Conservation (phyloP, 2,329 filamentous ascomycete genomes). For the Tolypocladium tundrense region DNA sequence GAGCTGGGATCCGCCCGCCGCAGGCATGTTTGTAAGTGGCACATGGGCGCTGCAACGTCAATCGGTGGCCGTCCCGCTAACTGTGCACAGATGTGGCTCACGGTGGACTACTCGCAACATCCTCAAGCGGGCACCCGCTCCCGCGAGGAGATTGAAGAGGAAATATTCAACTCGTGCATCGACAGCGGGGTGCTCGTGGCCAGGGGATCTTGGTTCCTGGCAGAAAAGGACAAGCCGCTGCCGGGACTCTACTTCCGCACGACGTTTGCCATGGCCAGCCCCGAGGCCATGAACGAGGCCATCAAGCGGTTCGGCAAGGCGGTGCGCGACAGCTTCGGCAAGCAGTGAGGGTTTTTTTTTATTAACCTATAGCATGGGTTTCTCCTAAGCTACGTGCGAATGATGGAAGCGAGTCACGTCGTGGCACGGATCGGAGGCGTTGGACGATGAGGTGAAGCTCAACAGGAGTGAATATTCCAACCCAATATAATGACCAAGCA, state of each 20-base stretch:
- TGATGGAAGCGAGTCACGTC: not conserved
- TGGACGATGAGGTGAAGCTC: not conserved
- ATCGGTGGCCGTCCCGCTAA: not conserved
- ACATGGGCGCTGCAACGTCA: not conserved
- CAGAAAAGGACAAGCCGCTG: slow-evolving; percentile 51
- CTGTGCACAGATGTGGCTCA: slow-evolving; percentile 55
- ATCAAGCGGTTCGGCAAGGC: slow-evolving; percentile 68
- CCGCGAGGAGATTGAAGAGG: slow-evolving; percentile 65
- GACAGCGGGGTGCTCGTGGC: slow-evolving; percentile 70
- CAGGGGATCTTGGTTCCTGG: slow-evolving; percentile 83
- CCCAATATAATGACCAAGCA: not conserved
- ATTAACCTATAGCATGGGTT: too few species aligned
- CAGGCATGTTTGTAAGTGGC: slow-evolving; percentile 82
- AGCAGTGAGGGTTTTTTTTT: slow-evolving; percentile 11
- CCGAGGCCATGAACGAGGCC: slow-evolving; percentile 59
- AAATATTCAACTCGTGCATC: slow-evolving; percentile 72
- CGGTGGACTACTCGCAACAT: slow-evolving; percentile 56
- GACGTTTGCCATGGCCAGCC: slow-evolving; percentile 75
- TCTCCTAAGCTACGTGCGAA: not conserved
- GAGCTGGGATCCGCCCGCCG: slow-evolving; percentile 67
- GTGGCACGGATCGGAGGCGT: not conserved
- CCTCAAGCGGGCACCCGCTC: slow-evolving; percentile 43
- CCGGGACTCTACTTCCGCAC: slow-evolving; percentile 75
- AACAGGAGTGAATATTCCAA: not conserved
- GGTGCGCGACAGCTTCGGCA: slow-evolving; percentile 47